phyloP scores from a whole-genome alignment of 768 basidiomycete genomes.

The Lactarius psammicola region DNA sequence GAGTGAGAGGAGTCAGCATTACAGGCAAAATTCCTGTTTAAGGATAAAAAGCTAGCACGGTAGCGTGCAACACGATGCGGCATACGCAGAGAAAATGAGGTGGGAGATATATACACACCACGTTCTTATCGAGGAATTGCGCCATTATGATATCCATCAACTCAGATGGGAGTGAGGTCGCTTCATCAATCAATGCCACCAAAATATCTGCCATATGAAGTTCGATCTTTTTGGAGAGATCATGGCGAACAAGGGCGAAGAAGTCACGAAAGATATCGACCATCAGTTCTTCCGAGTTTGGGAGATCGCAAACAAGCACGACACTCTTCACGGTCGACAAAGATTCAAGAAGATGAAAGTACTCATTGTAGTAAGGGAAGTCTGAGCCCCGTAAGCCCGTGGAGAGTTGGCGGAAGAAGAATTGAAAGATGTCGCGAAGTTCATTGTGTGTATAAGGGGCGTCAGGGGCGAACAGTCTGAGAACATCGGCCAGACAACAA shows the following conservation, averaged over 20 bases:
- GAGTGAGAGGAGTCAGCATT: conserved; percentile 17
- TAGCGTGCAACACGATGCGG: not conserved
- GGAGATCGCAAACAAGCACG: conserved; percentile 90
- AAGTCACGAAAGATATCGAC: conserved; percentile 78
- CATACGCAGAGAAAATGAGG: not conserved
- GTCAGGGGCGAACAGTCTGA: conserved; percentile 93
- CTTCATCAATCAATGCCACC: conserved; percentile 86
- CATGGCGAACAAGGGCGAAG: conserved; percentile 75
- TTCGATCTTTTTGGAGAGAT: conserved; percentile 77
- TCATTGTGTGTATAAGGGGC: conserved; percentile 90
- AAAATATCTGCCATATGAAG: conserved; percentile 88
- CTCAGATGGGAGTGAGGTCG: conserved; percentile 67
- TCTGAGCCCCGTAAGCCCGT: conserved; percentile 73
- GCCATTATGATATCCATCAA: conserved; percentile 79
- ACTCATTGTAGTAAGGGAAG: conserved; percentile 85
- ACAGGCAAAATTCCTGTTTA: not conserved
- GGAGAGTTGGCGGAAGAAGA: conserved; percentile 87
- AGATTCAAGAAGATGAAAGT: conserved; percentile 92
- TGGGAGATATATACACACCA: conserved; percentile 44
- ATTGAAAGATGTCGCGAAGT: conserved; percentile 94
- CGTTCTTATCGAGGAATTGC: conserved; percentile 80
- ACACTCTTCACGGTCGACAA: conserved; percentile 94
- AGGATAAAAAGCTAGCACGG: not conserved
- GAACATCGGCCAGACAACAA: conserved; percentile 91
- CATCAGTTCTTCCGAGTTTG: conserved; percentile 81